Evolutionary conservation across 2,329 filamentous ascomycete genomes (phyloP).

Genomic region (Drechmeria coniospora): DNA sequence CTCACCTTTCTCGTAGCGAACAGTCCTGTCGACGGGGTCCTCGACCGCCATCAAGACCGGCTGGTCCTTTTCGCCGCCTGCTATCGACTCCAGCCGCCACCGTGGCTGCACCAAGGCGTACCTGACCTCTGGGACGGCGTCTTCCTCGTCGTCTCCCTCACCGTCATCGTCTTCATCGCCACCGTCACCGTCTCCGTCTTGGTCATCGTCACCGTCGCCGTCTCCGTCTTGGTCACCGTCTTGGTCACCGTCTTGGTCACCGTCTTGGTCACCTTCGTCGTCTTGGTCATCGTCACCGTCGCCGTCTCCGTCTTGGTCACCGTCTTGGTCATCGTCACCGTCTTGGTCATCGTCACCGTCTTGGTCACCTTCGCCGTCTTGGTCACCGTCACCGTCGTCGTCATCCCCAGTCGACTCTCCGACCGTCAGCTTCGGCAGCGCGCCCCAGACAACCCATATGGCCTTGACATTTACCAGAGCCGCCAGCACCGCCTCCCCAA

Average conservation of each 20-base stretch:
- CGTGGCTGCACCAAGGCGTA: slow-evolving; percentile 4
- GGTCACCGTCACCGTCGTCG: neutral
- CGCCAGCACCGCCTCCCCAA: slow-evolving; percentile 5
- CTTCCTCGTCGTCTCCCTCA: too few relatives aligned
- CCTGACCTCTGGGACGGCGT: too few relatives aligned
- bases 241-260: too few relatives aligned
- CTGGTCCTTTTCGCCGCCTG: slow-evolving; percentile 3
- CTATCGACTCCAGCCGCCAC: slow-evolving; percentile 2
- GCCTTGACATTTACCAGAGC: slow-evolving; percentile 6
- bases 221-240: too few relatives aligned
- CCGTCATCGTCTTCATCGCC: too few relatives aligned
- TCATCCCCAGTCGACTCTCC: neutral
- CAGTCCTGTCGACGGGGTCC: slow-evolving; percentile 1
- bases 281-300: too few relatives aligned
- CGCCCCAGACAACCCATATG: slow-evolving; percentile 11
- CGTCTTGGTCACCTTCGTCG: too few relatives aligned
- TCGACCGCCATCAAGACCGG: slow-evolving; percentile 6
- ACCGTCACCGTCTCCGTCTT: too few relatives aligned
- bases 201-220: too few relatives aligned
- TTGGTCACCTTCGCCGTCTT: neutral
- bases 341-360: slow-evolving; percentile 1
- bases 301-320: too few relatives aligned
- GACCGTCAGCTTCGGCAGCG: slow-evolving; percentile 5
- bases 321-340: slow-evolving; percentile 1
- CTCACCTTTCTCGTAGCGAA: slow-evolving; percentile 5